Evolutionary conservation across 1,139 yeast genomes (phyloP), one percentile per base, ranked within the genome.

Genomic region (Pichia sp.): DNA sequence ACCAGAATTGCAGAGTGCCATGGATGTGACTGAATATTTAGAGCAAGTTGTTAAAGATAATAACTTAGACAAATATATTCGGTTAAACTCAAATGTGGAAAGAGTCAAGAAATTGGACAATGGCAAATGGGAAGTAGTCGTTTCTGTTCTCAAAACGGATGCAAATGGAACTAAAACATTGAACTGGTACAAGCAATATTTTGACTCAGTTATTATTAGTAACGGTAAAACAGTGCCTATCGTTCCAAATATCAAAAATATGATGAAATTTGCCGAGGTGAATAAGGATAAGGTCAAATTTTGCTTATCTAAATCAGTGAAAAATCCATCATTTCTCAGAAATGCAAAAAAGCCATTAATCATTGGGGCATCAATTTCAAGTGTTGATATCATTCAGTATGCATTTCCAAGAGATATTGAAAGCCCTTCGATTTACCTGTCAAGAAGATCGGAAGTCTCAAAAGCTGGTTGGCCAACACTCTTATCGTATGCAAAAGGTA

Each of bases 291-390:
- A 50, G 30, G 50, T 48, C 18, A 34, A 31, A 3, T 22, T 53
- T 11, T 49, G 38, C 6, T 21, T 53, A 6, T 56, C 57, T 6
- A 54, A 54, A 34, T 42, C 56, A 4, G 34, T 54, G 22, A 47
- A 46, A 18, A 46, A 51, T 33, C 38, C 50, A 2, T 20, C 34
- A 10, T 49, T 49, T 31, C 32, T 54, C 5, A 58, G 71, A 2
- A 60, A 59, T 24, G 68, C 68, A 46, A 68, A 76, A 55, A 70
- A 69, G 28, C 74, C 75, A 1, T 60, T 77, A 46, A 67, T 77
- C 37, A 68, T 77, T 38, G 83, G 83, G 4, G 76, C 79, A 0
- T 70, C 77, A 33, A 67, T 77, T 38, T 72, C 78, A 53, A 73
- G 80, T 6, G 66, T 75, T 38, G 80, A 77, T 57, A 60, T 76